Evolutionary conservation across 2,329 filamentous ascomycete genomes (phyloP).

Genomic region (Fusarium buharicum): DNA sequence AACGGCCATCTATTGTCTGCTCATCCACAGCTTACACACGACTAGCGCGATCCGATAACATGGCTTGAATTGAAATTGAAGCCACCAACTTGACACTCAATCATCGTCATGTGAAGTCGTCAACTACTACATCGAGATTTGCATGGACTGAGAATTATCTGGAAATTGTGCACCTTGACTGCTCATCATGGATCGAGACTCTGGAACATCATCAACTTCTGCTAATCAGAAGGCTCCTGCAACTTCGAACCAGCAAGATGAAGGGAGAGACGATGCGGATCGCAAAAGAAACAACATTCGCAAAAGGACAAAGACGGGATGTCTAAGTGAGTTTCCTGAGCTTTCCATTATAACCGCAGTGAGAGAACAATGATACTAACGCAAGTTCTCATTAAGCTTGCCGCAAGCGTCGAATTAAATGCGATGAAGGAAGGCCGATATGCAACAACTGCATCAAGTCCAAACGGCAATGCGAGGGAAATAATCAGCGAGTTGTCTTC

Average conservation of each 20-base stretch:
- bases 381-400: conserved; percentile 70
- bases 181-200: conserved; percentile 37
- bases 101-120: conserved; percentile 40
- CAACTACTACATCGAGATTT: conserved; percentile 10
- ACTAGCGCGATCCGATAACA: conserved; percentile 15
- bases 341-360: neutral
- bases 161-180: conserved; percentile 2
- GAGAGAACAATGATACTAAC: conserved; percentile 31
- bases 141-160: conserved; percentile 25
- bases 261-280: conserved; percentile 55
- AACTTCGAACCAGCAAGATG: conserved; percentile 49
- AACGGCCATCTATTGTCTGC: conserved; percentile 8
- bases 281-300: conserved; percentile 62
- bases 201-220: conserved; percentile 20
- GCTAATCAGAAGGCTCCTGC: conserved; percentile 43
- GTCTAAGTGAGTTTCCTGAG: conserved; percentile 74
- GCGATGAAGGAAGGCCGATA: conserved; percentile 86
- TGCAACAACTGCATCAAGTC: conserved; percentile 90
- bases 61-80: conserved; percentile 19
- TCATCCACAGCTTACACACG: conserved; percentile 6
- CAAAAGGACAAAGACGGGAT: conserved; percentile 91
- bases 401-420: conserved; percentile 95
- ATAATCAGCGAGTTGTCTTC: conserved; percentile 83
- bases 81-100: conserved; percentile 4
- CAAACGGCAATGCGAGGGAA: conserved; percentile 84